Evolutionary conservation across 768 basidiomycete genomes (phyloP).

Genomic region (Boletus subcaerulescens): DNA sequence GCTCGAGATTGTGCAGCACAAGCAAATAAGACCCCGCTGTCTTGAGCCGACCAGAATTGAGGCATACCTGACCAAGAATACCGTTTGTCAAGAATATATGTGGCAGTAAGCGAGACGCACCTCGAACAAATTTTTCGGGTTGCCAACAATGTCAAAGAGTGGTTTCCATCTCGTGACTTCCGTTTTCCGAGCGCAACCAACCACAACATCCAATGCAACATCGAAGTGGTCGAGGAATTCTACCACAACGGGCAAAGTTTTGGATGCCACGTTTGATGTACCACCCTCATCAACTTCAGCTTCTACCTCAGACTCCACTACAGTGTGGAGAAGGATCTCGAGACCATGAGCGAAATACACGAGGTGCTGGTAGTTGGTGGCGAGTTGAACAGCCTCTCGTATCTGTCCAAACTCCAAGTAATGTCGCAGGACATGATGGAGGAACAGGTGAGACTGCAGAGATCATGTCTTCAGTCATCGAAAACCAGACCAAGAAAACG

Average conservation of each 20-base stretch:
- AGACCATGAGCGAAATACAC: constrained; percentile 93
- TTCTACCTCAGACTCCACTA: constrained; percentile 79
- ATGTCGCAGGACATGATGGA: constrained; percentile 85
- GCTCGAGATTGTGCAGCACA: constrained; percentile 91
- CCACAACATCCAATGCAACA: constrained; percentile 86
- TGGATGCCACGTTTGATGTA: constrained; percentile 19
- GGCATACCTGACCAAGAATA: constrained; percentile 61
- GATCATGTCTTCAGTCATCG: neutral
- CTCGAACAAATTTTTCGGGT: constrained; percentile 89
- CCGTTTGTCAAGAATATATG: neutral
- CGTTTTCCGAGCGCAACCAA: constrained; percentile 94
- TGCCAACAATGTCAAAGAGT: constrained; percentile 87
- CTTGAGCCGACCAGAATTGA: constrained; percentile 67
- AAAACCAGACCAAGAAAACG: neutral
- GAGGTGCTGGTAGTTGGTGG: constrained; percentile 80
- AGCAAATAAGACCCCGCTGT: constrained; percentile 92
- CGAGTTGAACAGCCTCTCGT: constrained; percentile 81
- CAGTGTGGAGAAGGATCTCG: constrained; percentile 91
- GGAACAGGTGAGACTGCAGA: constrained; percentile 82
- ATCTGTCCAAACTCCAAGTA: constrained; percentile 65
- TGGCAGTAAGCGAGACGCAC: constrained; percentile 37
- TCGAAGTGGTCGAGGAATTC: constrained; percentile 96
- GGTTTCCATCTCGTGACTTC: constrained; percentile 89
- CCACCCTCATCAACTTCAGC: constrained; percentile 29
- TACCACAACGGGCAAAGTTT: constrained; percentile 62